A percentile compares a stretch with the other conserved stretches of the same genome.
Evolutionary conservation across 768 basidiomycete species (phyloP).

Genomic region (Nidula microcarpa): DNA sequence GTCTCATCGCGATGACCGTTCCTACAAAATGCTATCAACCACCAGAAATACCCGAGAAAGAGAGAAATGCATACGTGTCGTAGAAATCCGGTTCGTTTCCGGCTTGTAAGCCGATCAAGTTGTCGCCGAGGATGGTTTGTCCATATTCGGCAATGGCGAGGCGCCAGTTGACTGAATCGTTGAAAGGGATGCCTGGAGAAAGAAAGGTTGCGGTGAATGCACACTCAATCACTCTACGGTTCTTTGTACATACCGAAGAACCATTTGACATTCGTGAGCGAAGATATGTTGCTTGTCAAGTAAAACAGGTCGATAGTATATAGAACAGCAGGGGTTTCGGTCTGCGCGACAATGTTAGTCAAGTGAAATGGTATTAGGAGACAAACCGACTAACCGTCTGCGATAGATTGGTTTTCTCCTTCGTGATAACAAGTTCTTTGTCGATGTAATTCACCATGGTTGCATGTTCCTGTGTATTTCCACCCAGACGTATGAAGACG

Average conservation of each 20-base stretch:
- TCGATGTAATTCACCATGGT: constrained; percentile 34
- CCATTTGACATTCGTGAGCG: constrained; percentile 59
- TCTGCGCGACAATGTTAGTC: constrained; percentile 22
- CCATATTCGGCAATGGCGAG: constrained; percentile 54
- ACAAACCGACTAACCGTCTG: constrained; percentile 1
- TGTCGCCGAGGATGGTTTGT: constrained; percentile 59
- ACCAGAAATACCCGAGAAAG: constrained; percentile 1
- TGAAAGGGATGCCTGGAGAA: constrained; percentile 52
- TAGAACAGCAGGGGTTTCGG: constrained; percentile 62
- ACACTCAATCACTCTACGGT: neutral
- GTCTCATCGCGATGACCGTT: constrained; percentile 28
- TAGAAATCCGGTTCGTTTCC: constrained; percentile 84
- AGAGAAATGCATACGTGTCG: constrained; percentile 20
- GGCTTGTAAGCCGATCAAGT: constrained; percentile 62
- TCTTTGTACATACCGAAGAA: constrained; percentile 41
- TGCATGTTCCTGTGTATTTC: constrained; percentile 62
- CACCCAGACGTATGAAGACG: constrained; percentile 58
- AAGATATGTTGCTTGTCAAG: constrained; percentile 57
- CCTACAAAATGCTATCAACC: constrained; percentile 6
- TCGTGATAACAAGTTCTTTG: constrained; percentile 39
- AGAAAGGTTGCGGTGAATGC: neutral
- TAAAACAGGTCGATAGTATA: constrained; percentile 67
- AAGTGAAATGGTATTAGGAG: neutral
- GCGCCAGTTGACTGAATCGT: constrained; percentile 52
- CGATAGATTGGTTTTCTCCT: constrained; percentile 22